Conservation (phyloP, 805 yeast genomes). For the Candida maris region DNA sequence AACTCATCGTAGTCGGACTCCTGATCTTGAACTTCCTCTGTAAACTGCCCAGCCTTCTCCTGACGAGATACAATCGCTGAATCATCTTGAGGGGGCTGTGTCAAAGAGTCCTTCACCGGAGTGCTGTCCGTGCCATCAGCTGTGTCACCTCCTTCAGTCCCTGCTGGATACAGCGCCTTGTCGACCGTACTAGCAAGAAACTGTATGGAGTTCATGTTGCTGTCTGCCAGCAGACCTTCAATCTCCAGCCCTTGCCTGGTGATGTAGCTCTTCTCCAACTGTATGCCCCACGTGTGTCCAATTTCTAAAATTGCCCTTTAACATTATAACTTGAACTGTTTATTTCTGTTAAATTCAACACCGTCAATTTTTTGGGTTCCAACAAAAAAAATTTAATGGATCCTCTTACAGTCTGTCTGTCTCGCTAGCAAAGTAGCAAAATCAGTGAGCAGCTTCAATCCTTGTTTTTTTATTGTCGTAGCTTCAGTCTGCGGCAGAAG, state of each 20-base stretch:
- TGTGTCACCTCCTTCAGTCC: conserved; percentile 4
- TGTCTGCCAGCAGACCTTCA: background rate
- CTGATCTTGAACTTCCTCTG: conserved; percentile 3
- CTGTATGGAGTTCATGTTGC: conserved; percentile 30
- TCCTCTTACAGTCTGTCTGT: too few relatives aligned
- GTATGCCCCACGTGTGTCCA: too few relatives aligned
- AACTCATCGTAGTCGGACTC: conserved; percentile 16
- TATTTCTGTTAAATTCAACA: too few relatives aligned
- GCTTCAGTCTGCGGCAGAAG: too few relatives aligned
- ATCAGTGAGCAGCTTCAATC: too few relatives aligned
- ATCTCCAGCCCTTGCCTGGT: too few relatives aligned
- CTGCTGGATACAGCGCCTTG: conserved; percentile 24
- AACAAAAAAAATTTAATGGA: too few relatives aligned
- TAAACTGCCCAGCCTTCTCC: conserved; percentile 6
- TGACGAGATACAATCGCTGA: conserved; percentile 23
- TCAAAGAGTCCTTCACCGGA: background rate
- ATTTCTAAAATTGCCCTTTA: too few relatives aligned
- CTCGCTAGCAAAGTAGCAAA: too few relatives aligned
- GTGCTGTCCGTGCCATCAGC: conserved; percentile 1
- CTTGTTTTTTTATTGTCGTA: too few relatives aligned
- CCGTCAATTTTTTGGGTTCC: too few relatives aligned
- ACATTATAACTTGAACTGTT: too few relatives aligned
- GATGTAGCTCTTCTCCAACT: background rate
- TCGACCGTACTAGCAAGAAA: conserved; percentile 31
- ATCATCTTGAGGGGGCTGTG: conserved; percentile 9